These are phyloP conservation scores for Xylariaceae sp. DNA, from an alignment of 2,329 filamentous ascomycete species.

Conservation along the genomic window DNA sequence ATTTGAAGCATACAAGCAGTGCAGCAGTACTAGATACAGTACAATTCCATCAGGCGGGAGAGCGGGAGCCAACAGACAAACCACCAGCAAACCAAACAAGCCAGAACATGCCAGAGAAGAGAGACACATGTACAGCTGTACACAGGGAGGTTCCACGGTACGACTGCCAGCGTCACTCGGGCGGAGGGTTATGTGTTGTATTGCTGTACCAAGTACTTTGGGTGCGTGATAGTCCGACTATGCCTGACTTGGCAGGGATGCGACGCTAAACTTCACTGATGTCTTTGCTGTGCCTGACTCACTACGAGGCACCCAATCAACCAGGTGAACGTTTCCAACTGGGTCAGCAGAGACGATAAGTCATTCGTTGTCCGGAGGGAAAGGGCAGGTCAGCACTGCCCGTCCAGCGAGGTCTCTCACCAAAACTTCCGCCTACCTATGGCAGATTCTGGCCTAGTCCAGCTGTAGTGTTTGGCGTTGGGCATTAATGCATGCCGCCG, in stretches of 20 bases:
- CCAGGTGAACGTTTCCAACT: slow-evolving; percentile 25
- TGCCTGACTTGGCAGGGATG: slow-evolving; percentile 21
- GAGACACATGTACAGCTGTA: no score
- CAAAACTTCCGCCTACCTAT: background rate
- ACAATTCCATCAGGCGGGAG: no score
- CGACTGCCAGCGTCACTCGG: no score
- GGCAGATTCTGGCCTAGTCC: background rate
- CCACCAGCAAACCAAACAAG: no score
- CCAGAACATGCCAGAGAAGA: no score
- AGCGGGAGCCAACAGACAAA: slow-evolving; percentile 10
- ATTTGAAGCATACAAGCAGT: no score
- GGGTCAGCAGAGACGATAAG: slow-evolving; percentile 7
- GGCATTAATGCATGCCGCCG: slow-evolving; percentile 26
- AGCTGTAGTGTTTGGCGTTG: slow-evolving; percentile 18
- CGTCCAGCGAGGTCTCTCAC: slow-evolving; percentile 19
- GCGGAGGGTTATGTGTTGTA: no score
- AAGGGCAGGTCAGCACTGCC: no score
- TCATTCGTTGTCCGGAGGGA: slow-evolving; percentile 13
- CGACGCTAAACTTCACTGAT: slow-evolving; percentile 19
- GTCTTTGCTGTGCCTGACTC: slow-evolving; percentile 28
- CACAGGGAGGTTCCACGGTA: no score
- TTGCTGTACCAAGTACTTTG: no score
- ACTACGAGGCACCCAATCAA: slow-evolving; percentile 30
- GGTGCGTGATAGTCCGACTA: slow-evolving; percentile 11
- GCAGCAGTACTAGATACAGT: no score